A percentile compares a stretch with the other conserved stretches of the same genome.
These are phyloP conservation scores for Ceratocystis alfenasii DNA, from an alignment of 2,329 filamentous ascomycete genomes.

Conservation along the genomic window DNA sequence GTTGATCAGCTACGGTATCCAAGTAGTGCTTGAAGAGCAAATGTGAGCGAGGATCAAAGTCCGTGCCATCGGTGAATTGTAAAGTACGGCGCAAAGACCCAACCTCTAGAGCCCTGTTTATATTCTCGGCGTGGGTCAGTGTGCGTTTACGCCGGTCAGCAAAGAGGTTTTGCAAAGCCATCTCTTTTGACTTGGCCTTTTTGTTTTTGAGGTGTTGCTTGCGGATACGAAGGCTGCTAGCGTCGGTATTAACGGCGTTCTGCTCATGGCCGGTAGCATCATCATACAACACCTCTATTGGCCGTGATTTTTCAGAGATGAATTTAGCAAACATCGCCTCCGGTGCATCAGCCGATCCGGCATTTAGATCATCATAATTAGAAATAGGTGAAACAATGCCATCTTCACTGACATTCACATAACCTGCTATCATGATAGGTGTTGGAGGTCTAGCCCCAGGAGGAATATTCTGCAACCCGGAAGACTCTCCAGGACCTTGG, in stretches of 20 bases:
- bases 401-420: conserved; percentile 8
- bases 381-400: not conserved
- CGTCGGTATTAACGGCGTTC: not conserved
- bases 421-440: conserved; percentile 11
- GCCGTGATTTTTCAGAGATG: not conserved
- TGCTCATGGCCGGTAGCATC: not conserved
- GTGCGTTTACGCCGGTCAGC: not conserved
- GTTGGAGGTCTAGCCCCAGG: conserved; percentile 15
- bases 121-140: not conserved
- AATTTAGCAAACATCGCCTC: not conserved
- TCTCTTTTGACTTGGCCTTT: conserved; percentile 7
- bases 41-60: conserved; percentile 18
- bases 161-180: not conserved
- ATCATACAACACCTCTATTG: not conserved
- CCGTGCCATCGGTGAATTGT: conserved; percentile 2
- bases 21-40: conserved; percentile 22
- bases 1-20: conserved; percentile 17
- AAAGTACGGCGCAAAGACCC: conserved; percentile 6
- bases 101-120: not conserved
- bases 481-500: not conserved
- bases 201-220: not conserved
- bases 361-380: not conserved
- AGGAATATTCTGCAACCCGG: not conserved
- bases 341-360: not conserved
- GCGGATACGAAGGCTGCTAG: not conserved